Conservation (phyloP, 2,329 filamentous ascomycete genomes). For the Phaeosphaeria sp. region DNA sequence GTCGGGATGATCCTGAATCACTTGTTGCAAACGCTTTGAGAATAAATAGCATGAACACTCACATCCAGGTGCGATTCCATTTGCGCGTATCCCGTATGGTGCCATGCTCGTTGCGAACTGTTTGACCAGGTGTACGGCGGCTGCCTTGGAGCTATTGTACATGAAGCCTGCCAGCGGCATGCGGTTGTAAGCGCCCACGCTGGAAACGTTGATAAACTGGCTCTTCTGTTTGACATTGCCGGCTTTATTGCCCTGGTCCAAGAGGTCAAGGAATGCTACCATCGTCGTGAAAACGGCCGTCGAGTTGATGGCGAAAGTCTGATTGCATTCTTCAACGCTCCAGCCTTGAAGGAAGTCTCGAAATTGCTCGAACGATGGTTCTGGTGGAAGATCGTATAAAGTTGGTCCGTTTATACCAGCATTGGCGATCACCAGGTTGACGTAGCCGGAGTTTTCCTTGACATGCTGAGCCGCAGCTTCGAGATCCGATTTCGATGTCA, state of each 20-base stretch:
- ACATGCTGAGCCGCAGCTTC: conserved; percentile 6
- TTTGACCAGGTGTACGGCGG: conserved; percentile 53
- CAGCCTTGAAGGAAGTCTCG: conserved; percentile 38
- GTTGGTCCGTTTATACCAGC: conserved; percentile 14
- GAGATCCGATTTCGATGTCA: conserved; percentile 15
- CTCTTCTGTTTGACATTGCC: conserved; percentile 12
- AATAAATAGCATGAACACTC: conserved; percentile 35
- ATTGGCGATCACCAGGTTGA: conserved; percentile 21
- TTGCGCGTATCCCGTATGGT: conserved; percentile 53
- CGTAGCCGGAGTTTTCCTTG: conserved; percentile 9
- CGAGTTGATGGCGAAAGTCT: conserved; percentile 30
- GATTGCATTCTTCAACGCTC: conserved; percentile 36
- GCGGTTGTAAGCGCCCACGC: conserved; percentile 10
- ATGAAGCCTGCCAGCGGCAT: conserved; percentile 11
- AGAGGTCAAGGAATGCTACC: conserved; percentile 48
- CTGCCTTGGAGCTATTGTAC: conserved; percentile 12
- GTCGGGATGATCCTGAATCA: background rate
- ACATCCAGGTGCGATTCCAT: conserved; percentile 51
- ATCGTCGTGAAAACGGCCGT: conserved; percentile 48
- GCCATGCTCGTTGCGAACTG: conserved; percentile 52
- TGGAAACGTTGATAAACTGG: conserved; percentile 9
- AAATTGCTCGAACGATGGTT: conserved; percentile 10
- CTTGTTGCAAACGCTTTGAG: background rate
- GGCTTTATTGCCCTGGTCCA: conserved; percentile 46
- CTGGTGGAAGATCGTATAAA: background rate